phyloP scores from a whole-genome alignment of 176 grass and related monocot genomes.

The Pontederia paniculata region DNA sequence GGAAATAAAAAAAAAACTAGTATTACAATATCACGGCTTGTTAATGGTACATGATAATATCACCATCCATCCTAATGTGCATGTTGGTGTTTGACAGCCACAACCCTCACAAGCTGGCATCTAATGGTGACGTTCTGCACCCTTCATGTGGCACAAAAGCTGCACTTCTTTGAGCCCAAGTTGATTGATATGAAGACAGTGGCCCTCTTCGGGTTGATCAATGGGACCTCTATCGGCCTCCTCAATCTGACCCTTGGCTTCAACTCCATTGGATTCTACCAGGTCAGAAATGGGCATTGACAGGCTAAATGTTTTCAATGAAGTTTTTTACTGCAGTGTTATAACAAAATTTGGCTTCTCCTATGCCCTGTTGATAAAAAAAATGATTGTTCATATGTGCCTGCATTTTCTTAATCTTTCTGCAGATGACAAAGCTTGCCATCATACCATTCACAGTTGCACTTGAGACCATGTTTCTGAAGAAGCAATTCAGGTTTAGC shows the following conservation, averaged over 20 bases:
- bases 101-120: slow-evolving; percentile 99
- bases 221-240: slow-evolving; percentile 89
- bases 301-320: background rate
- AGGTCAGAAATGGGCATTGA: slow-evolving; percentile 31
- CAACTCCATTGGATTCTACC: slow-evolving; percentile 99
- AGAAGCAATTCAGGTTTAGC: slow-evolving; percentile 91
- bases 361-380: no score
- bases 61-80: background rate
- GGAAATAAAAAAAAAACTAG: no score
- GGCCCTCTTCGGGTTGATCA: slow-evolving; percentile 83
- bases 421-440: slow-evolving; percentile 98
- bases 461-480: slow-evolving; percentile 84
- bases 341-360: no score
- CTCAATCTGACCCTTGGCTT: slow-evolving; percentile 98
- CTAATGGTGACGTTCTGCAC: slow-evolving; percentile 97
- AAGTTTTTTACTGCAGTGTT: no score
- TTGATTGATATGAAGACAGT: slow-evolving; percentile 73
- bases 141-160: slow-evolving; percentile 65
- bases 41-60: no score
- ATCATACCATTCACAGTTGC: slow-evolving; percentile 99
- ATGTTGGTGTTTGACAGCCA: slow-evolving; percentile 49
- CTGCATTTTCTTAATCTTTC: background rate
- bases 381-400: background rate
- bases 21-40: no score
- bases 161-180: slow-evolving; percentile 95